Evolutionary conservation across 352 stramenopile species (phyloP), one percentile per base, ranked within the genome.

Genomic region (Globisporangium cystogenes): DNA sequence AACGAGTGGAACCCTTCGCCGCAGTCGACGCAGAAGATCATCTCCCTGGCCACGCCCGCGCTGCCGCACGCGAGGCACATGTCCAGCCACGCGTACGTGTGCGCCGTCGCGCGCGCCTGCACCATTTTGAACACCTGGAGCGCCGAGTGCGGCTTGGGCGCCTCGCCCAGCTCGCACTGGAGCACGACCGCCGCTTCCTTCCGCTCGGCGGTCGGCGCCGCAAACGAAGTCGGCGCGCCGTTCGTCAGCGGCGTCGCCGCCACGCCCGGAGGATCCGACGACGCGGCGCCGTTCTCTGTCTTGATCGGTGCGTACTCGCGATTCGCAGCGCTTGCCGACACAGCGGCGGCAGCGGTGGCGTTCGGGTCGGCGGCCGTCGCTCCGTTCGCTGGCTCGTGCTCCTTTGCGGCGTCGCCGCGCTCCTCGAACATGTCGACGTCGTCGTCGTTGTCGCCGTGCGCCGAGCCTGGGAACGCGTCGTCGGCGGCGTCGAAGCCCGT

Each of bases 1-100:
- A 98, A 98, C 1, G 72, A 72, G 65, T 99, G 96, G 53, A 97
- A 97, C 0, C 78, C 85, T 79, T 99, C 95, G 36, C 95, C 96
- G 55, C 95, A 99, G 62, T 99, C 95, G 14, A 97, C 73, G 54
- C 96, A 99, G 59, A 98, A 98, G 7, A 99, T 67, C 57, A 98
- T 86, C 1, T 82, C 78, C 39, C 75, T 72, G 4, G 65, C 51
- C 12, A 89, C 61, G 4, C 92, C 92, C 21, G 85, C 85, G 40
- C 80, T 97, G 14, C 91, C 92, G 48, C 95, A 98, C 14, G 87
- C 68, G 7, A 87, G 73, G 57, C 95, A 99, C 44, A 90, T 65
- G 67, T 99, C 95, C 40, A 97, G 56, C 93, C 93, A 99, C 26
- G 75, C 79, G 46, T 76, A 88, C n/a, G 68, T 76, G 53, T 96